These are phyloP conservation scores for Millerago galiae DNA, from an alignment of 805 yeast species.

Conservation along the genomic window DNA sequence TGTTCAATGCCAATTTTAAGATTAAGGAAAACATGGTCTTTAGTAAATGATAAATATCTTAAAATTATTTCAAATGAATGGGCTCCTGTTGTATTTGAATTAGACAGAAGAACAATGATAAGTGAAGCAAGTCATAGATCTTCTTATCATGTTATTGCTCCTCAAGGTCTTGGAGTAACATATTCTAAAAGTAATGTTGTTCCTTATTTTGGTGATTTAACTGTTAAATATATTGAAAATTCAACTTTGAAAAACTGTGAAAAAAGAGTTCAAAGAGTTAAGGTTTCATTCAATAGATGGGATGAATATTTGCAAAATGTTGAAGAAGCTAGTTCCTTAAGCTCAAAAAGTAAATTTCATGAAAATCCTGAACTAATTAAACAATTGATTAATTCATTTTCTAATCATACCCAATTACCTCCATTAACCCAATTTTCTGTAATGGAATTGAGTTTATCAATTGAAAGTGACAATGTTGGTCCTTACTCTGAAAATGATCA, in stretches of 20 bases:
- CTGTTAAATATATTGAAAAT: constrained; percentile 35
- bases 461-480: constrained; percentile 56
- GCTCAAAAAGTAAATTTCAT: constrained; percentile 15
- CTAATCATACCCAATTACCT: constrained; percentile 32
- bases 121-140: constrained; percentile 50
- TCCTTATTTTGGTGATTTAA: constrained; percentile 86
- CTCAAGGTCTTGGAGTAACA: constrained; percentile 76
- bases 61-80: constrained; percentile 69
- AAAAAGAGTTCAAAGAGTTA: constrained; percentile 57
- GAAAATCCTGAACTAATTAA: constrained; percentile 28
- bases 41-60: constrained; percentile 52
- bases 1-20: constrained; percentile 81
- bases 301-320: constrained; percentile 54
- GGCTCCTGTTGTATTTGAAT: constrained; percentile 89
- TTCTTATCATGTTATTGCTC: constrained; percentile 71
- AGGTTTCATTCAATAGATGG: constrained; percentile 79
- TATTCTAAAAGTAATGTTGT: constrained; percentile 74
- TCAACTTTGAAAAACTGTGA: constrained; percentile 50
- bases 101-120: constrained; percentile 67
- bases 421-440: constrained; percentile 45
- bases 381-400: constrained; percentile 40
- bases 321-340: constrained; percentile 31
- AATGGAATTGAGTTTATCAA: constrained; percentile 55
- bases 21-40: constrained; percentile 66
- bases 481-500: constrained; percentile 34